Base-by-base conservation (phyloP, 1,284 basidiomycete genomes). In the Phenoliferia sp. region DNA sequence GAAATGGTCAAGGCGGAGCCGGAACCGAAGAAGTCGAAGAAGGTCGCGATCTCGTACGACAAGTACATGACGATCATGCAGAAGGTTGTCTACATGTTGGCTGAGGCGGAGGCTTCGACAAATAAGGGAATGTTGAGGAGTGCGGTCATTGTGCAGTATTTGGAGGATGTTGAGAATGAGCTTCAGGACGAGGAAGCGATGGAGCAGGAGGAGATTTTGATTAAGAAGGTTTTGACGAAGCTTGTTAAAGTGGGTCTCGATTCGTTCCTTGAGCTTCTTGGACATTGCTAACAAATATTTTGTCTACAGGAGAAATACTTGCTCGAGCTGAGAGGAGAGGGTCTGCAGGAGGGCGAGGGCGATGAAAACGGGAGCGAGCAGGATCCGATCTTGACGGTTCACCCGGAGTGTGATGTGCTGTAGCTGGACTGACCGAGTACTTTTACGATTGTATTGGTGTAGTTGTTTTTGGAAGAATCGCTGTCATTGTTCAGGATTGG, bases 111-210 rank as follows among this genome's bases (percentile, higher is more conserved):
- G 81, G 83, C 85, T 12, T 85, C 87, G 72, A 88, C 86, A 0
- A 88, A 88, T 31, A 84, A 82, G 58, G 94, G 94, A 15, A 81
- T 96, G 31, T 90, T 93, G 77, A 84, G 88, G 60, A 90, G 94
- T 71, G 93, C 94, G 76, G 84, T 99, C 57, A 88, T 96, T 69
- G 91, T 96, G 78, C 96, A 94, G 94, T 99, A 98, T 79, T 84
- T 99, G 62, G 94, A 99, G 81, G 82, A 86, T 70, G 89, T 86
- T 79, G 96, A 99, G 80, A 82, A 84, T 39, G 88, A 93, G 72
- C 83, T 98, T 59, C 86, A 90, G 70, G 87, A 88, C 59, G 84
- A 93, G 19, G 92, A 94, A 64, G 89, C 95, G 77, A 81, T 96
- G n/a, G 92, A 97, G 75, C 88, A 90, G 73, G 92, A 99, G 81